Conservation (phyloP, 1,284 basidiomycete genomes). For the Hemileia vastatrix region DNA sequence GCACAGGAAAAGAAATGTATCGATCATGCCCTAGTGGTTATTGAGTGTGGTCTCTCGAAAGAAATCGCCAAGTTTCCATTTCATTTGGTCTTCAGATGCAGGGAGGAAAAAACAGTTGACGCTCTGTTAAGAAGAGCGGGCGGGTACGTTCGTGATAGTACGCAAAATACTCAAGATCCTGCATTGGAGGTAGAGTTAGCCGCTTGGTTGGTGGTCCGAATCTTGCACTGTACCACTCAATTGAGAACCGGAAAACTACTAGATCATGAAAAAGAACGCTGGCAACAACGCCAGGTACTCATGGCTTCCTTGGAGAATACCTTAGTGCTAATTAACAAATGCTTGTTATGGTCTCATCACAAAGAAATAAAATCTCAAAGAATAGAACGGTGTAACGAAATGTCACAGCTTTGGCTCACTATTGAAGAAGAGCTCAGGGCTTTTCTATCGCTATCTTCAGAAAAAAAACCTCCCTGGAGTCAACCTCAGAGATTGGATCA, state of each 20-base stretch:
- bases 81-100: constrained; percentile 9
- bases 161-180: not conserved
- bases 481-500: not conserved
- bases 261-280: constrained; percentile 4
- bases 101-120: constrained; percentile 5
- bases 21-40: not conserved
- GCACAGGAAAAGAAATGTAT: constrained; percentile 3
- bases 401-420: constrained; percentile 16
- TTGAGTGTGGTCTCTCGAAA: not conserved
- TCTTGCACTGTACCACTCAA: constrained; percentile 14
- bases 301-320: constrained; percentile 10
- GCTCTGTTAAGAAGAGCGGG: constrained; percentile 13
- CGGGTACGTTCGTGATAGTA: not conserved
- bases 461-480: not conserved
- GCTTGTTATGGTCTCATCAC: constrained; percentile 10
- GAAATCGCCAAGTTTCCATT: constrained; percentile 3
- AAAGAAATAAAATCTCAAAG: constrained; percentile 10
- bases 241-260: constrained; percentile 1
- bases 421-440: constrained; percentile 22
- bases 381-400: constrained; percentile 5
- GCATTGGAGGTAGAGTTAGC: constrained; percentile 20
- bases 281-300: constrained; percentile 3
- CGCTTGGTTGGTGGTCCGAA: constrained; percentile 11
- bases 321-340: constrained; percentile 10
- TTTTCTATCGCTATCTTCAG: constrained; percentile 3